Percentiles rank a stretch among this genome's conserved stretches.
phyloP scores from a whole-genome alignment of 257 asterid genomes.

The Scutellaria baicalensis region DNA sequence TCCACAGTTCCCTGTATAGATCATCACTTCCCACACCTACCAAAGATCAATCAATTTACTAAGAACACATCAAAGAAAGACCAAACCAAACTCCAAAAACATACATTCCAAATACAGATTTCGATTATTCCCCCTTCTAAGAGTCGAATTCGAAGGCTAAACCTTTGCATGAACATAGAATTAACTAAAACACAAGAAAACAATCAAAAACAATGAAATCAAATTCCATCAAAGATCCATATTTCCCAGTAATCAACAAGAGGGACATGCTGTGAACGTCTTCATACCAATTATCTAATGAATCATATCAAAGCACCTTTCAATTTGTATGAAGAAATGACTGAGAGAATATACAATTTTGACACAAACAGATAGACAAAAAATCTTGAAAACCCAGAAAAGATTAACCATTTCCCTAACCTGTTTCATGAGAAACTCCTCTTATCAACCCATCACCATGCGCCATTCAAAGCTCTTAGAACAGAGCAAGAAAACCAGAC shows the following conservation, averaged over 20 bases:
- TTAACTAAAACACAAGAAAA: background rate
- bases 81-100: background rate
- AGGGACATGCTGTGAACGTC: no score
- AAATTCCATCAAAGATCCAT: background rate
- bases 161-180: conserved; percentile 11
- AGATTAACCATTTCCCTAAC: conserved; percentile 20
- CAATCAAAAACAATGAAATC: background rate
- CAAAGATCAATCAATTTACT: conserved; percentile 13
- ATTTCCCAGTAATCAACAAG: no score
- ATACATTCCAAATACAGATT: background rate
- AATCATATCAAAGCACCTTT: background rate
- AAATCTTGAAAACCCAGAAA: conserved; percentile 12
- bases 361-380: background rate
- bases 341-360: background rate
- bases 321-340: background rate
- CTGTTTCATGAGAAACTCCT: conserved; percentile 36
- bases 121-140: background rate
- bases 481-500: background rate
- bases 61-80: background rate
- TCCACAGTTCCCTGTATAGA: conserved; percentile 67
- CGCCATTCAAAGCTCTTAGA: conserved; percentile 37
- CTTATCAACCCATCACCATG: conserved; percentile 30
- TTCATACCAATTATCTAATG: background rate
- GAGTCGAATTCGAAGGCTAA: background rate
- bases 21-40: conserved; percentile 26